A percentile compares a stretch with the other conserved stretches of the same genome.
Evolutionary conservation across 2,329 filamentous ascomycete genomes (phyloP).

Genomic region (Nakataea oryzae): DNA sequence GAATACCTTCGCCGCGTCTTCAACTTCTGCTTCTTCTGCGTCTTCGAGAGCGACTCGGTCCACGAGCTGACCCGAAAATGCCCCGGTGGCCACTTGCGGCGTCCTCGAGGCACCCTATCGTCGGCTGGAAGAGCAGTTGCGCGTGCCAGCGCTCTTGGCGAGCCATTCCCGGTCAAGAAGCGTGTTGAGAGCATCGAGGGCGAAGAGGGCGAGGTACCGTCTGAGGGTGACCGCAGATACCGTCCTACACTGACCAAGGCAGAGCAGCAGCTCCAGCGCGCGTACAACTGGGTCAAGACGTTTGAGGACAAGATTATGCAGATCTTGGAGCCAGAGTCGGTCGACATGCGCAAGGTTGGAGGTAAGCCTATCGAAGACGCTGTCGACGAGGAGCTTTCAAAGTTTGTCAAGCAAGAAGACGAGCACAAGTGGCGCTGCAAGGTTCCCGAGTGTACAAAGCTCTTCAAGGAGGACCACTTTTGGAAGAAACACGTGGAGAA

Average conservation of each 20-base stretch:
- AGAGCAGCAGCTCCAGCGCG: constrained; percentile 85
- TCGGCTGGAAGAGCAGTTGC: constrained; percentile 77
- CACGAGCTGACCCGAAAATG: constrained; percentile 95
- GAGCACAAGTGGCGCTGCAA: constrained; percentile 96
- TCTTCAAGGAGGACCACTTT: constrained; percentile 95
- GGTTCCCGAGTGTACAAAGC: constrained; percentile 87
- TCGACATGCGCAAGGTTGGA: constrained; percentile 82
- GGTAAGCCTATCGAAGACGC: constrained; percentile 81
- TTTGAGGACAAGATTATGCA: constrained; percentile 96
- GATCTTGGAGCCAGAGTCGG: constrained; percentile 79
- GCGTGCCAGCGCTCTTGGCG: constrained; percentile 69
- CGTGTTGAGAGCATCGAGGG: constrained; percentile 44
- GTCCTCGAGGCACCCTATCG: constrained; percentile 77
- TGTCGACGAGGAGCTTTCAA: constrained; percentile 72
- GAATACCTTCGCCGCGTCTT: constrained; percentile 95
- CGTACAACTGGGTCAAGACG: constrained; percentile 98
- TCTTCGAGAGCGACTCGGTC: constrained; percentile 95
- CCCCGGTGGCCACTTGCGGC: constrained; percentile 89
- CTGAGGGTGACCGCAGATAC: constrained; percentile 60
- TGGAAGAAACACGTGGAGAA: constrained; percentile 99
- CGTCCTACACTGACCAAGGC: constrained; percentile 61
- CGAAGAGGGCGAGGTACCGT: constrained; percentile 53
- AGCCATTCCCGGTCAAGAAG: constrained; percentile 77
- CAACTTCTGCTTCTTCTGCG: constrained; percentile 99
- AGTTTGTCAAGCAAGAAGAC: constrained; percentile 93